Base-by-base conservation (phyloP, 495 filamentous ascomycete genomes). In the Hypoxylon intermedium region DNA sequence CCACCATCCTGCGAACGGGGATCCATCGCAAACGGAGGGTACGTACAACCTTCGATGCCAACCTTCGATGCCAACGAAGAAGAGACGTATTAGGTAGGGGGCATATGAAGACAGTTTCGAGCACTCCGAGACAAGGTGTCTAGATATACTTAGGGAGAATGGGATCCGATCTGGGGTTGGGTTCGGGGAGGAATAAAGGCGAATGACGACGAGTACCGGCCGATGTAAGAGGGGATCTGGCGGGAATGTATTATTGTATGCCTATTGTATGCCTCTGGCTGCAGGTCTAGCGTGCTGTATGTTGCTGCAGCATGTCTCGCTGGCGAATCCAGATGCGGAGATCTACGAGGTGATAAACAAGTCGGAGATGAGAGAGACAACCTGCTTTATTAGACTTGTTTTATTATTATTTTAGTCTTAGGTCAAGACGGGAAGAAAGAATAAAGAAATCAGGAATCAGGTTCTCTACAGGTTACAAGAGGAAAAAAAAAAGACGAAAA, bases 1-100 rank as follows among this genome's bases (percentile, higher is more conserved):
- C 36, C 69, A 61, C 69, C 64, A 12, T 67, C 51, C 5, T 70
- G 69, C 20, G 69, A 63, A 61, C 60, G 58, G 18, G 72, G 69
- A 58, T 77, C 76, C 78, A 80, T 80, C 63, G 58, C 54, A 26
- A 46, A 11, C 12, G 44, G 53, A 45, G 16, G 40, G 54, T 60
- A 42, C 30, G 59, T 33, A 45, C 42, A 24, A 31, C 30, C 36
- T 46, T 58, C 45, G 42, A 18, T 31, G 38, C 54, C 44, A 24
- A 31, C 34, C 37, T 47, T 58, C 46, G 43, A 19, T 24, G 40
- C 55, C 61, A 56, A 55, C 55, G 46, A 52, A 46, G 30, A 34
- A 59, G 51, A 28, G 41, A 31, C 57, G 44, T 52, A 41, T 38
- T 65, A 59, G 28, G 26, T 57, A 16, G 34, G 9, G 49, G 34